A percentile compares a stretch with the other conserved stretches of the same genome.
Conservation (phyloP, 1,139 yeast species). For the Geotrichum cucujoidarum region DNA sequence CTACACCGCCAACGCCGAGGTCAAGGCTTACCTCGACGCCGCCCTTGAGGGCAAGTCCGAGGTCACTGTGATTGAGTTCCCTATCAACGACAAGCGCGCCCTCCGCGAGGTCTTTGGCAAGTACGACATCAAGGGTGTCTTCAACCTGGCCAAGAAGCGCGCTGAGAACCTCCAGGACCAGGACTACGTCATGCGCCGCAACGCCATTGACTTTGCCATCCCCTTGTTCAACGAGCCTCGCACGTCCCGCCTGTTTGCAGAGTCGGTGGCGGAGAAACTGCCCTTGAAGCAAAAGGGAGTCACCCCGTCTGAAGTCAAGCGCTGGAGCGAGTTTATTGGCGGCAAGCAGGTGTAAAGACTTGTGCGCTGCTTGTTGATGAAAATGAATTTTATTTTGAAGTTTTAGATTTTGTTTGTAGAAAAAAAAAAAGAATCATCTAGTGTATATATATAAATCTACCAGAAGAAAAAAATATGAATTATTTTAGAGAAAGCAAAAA, state of each 20-base stretch:
- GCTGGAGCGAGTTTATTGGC: conserved; percentile 96
- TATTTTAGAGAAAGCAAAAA: too few species aligned
- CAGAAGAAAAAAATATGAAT: background rate
- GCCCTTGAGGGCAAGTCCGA: conserved; percentile 34
- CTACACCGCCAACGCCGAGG: conserved; percentile 69
- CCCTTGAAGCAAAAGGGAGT: conserved; percentile 45
- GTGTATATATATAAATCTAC: background rate
- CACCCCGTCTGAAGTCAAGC: conserved; percentile 77
- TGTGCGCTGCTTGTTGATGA: too few species aligned
- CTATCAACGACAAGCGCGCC: conserved; percentile 86
- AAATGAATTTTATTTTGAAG: too few species aligned
- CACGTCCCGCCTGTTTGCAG: conserved; percentile 81
- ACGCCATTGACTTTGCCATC: conserved; percentile 95
- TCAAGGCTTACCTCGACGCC: conserved; percentile 58
- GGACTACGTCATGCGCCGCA: conserved; percentile 97
- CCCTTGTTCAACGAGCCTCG: conserved; percentile 96
- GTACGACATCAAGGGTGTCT: conserved; percentile 76
- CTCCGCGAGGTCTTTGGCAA: conserved; percentile 89
- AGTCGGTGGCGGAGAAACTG: conserved; percentile 71
- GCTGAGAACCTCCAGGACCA: conserved; percentile 80
- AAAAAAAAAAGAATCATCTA: too few species aligned
- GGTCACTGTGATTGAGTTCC: conserved; percentile 74
- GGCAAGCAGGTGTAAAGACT: conserved; percentile 76
- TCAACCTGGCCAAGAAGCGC: conserved; percentile 85
- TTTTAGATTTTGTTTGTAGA: too few species aligned